These are phyloP conservation scores for Mucor racemosus DNA, from an alignment of 371 early-diverging fungal genomes.

Conservation along the genomic window DNA sequence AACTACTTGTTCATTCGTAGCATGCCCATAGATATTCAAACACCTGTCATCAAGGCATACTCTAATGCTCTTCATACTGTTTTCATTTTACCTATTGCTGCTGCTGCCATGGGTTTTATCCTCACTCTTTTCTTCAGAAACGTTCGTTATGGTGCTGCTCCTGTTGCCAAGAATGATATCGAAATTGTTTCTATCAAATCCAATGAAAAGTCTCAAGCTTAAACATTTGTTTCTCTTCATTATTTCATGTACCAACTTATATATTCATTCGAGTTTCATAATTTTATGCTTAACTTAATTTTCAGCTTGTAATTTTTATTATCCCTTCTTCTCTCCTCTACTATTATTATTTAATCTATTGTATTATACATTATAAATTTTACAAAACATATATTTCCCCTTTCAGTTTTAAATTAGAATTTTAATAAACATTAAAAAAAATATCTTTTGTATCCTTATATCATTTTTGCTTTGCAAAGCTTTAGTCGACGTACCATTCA, in stretches of 20 bases:
- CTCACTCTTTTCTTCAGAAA: slow-evolving; percentile 51
- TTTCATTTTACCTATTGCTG: slow-evolving; percentile 63
- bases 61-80: slow-evolving; percentile 59
- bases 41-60: slow-evolving; percentile 58
- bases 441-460: too few relatives aligned
- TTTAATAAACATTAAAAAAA: too few relatives aligned
- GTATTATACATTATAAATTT: not conserved
- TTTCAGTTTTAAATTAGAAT: too few relatives aligned
- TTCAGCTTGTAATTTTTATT: not conserved
- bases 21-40: slow-evolving; percentile 42
- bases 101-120: slow-evolving; percentile 59
- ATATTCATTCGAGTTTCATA: not conserved
- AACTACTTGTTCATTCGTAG: slow-evolving; percentile 42
- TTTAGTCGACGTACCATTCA: too few relatives aligned
- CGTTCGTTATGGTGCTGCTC: slow-evolving; percentile 32
- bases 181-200: slow-evolving; percentile 3
- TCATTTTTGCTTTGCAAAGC: too few relatives aligned
- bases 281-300: not conserved
- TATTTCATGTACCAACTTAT: too few relatives aligned
- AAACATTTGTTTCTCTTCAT: not conserved
- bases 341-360: not conserved
- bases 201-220: not conserved
- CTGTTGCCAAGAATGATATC: slow-evolving; percentile 8
- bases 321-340: not conserved
- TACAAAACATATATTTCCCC: too few relatives aligned